Base-by-base conservation (phyloP, 345 rosid genomes). In the Populus deltoides region DNA sequence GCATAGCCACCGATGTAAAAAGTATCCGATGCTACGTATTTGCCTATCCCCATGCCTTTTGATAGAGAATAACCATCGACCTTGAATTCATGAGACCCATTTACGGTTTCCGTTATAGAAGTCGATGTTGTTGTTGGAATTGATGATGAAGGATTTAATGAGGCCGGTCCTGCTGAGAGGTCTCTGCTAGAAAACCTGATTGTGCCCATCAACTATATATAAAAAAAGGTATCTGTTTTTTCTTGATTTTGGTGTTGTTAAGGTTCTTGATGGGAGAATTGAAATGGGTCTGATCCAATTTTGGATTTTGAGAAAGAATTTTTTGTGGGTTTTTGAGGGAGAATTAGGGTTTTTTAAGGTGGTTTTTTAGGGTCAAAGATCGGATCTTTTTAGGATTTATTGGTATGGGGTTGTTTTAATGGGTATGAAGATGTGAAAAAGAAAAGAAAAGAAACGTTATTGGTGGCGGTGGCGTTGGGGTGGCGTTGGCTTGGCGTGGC, bases 31-130 rank as follows among this genome's bases (percentile, higher is more conserved):
- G 90, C 88, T 72, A 81, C 75, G 81, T 90, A 92, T 76, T 90
- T 90, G 47, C 91, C 93, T 73, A 86, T 73, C 68, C 96, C 97
- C 59, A 88, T 71, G 71, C 97, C 97, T 80, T 90, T 92, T 29
- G 92, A 84, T 4, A 89, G 82, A 31, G 93, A 88, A 77, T 90
- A 92, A 10, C 92, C 97, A 8, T 81, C 81, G 67, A 92, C 87
- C 83, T 80, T 87, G 86, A 90, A 92, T 78, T 89, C 90, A 80
- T 92, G 93, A 25, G 88, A 88, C 47, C 92, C 93, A 43, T 92
- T 88, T n/a, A 92, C 84, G 45, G 93, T 90, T 75, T 76, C 29
- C 80, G 79, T 55, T 49, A 27, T 72, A 61, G 92, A 92, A 51
- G 86, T 83, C 10, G 93, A 90, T 18, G 93, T 82, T 12, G 92